phyloP scores from a whole-genome alignment of 495 filamentous ascomycete species.

The Amniculicola lignicola region DNA sequence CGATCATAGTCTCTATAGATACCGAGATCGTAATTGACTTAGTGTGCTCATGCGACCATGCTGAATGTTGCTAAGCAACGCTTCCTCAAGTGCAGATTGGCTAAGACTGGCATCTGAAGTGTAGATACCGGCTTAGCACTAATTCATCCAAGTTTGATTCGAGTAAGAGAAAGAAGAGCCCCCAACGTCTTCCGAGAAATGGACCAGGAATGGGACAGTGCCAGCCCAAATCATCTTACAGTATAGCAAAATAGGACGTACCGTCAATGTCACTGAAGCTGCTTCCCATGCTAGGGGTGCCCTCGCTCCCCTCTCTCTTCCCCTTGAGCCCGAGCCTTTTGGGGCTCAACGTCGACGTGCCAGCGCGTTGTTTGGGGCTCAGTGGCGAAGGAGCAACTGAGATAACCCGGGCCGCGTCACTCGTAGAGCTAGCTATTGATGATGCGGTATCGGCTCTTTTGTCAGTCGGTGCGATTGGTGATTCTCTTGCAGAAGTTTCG shows the following conservation, averaged over 20 bases:
- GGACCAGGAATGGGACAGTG: slow-evolving; percentile 6
- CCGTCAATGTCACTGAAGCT: slow-evolving; percentile 97
- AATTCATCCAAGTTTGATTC: background rate
- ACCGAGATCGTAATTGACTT: slow-evolving; percentile 66
- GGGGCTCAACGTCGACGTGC: slow-evolving; percentile 57
- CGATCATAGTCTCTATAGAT: slow-evolving; percentile 26
- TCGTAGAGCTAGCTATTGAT: slow-evolving; percentile 26
- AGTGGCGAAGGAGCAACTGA: slow-evolving; percentile 37
- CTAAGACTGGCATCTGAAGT: slow-evolving; percentile 82
- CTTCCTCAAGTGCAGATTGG: slow-evolving; percentile 90
- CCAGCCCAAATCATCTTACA: background rate
- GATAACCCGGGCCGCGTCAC: slow-evolving; percentile 34
- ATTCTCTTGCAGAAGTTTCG: background rate
- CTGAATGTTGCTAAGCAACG: slow-evolving; percentile 88
- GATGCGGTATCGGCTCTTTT: slow-evolving; percentile 6
- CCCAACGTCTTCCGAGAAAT: background rate
- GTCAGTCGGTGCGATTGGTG: background rate
- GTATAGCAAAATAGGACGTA: slow-evolving; percentile 43
- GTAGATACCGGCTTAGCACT: too few relatives aligned
- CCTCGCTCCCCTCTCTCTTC: slow-evolving; percentile 69
- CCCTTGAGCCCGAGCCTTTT: slow-evolving; percentile 43
- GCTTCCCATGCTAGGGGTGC: slow-evolving; percentile 92
- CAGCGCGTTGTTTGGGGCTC: slow-evolving; percentile 56
- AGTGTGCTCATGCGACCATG: slow-evolving; percentile 77
- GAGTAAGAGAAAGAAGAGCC: background rate